Conservation (phyloP, 306 rosid genomes). For the Vachellia collinsii region DNA sequence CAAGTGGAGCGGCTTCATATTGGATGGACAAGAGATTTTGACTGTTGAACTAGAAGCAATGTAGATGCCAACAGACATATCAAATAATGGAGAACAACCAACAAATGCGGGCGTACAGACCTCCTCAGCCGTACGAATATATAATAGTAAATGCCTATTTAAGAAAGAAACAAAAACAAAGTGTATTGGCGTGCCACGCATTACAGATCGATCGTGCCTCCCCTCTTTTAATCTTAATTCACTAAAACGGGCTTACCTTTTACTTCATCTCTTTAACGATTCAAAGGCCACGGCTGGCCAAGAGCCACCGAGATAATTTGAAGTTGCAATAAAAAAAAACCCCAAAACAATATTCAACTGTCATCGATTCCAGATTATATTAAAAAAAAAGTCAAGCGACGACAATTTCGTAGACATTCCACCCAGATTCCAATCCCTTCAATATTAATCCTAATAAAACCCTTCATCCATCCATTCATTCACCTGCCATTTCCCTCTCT, state of each 20-base stretch:
- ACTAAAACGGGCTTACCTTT: not conserved
- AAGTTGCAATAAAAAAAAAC: not conserved
- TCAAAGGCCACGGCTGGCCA: slow-evolving; percentile 12
- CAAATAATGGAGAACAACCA: slow-evolving; percentile 3
- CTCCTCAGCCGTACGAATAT: not conserved
- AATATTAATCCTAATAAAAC: not conserved
- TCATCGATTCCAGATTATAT: slow-evolving; percentile 10
- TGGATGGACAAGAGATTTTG: not conserved
- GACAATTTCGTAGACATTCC: slow-evolving; percentile 11
- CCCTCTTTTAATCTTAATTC: not conserved
- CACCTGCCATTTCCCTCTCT: too few relatives aligned
- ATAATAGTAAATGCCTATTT: not conserved
- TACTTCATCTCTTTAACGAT: not conserved
- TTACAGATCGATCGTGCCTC: not conserved
- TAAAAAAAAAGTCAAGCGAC: slow-evolving; percentile 15
- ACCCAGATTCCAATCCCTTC: not conserved
- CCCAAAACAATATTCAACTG: slow-evolving; percentile 17
- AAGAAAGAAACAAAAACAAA: too few relatives aligned
- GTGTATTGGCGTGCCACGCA: not conserved
- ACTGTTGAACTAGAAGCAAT: not conserved
- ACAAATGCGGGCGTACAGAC: slow-evolving; percentile 19
- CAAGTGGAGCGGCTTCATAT: not conserved
- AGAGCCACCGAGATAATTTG: not conserved
- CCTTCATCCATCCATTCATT: slow-evolving; percentile 15
- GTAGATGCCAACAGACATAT: not conserved